phyloP scores from a whole-genome alignment of 1,284 basidiomycete species.

The Ustilago xerochloae region DNA sequence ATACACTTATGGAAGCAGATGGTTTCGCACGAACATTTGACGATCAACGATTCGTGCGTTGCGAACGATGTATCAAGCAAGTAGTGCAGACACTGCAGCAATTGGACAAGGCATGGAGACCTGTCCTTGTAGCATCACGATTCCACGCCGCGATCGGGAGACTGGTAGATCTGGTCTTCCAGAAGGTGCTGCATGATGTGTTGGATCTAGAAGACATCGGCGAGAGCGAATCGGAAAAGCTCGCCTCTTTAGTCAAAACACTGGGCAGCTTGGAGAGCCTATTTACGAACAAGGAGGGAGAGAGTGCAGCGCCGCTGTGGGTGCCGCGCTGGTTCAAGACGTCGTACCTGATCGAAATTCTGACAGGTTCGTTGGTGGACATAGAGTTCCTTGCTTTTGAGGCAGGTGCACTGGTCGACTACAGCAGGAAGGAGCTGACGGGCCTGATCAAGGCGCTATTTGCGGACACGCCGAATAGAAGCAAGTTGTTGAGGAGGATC shows the following conservation, averaged over 20 bases:
- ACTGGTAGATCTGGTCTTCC: constrained; percentile 79
- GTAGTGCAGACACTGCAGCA: constrained; percentile 77
- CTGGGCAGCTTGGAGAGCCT: constrained; percentile 79
- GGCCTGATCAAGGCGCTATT: constrained; percentile 87
- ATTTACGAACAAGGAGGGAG: constrained; percentile 75
- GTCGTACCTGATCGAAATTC: constrained; percentile 64
- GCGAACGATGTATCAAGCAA: constrained; percentile 78
- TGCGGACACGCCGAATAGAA: constrained; percentile 70
- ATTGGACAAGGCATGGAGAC: constrained; percentile 79
- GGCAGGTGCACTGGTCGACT: constrained; percentile 89
- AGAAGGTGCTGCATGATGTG: constrained; percentile 79
- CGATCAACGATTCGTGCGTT: constrained; percentile 81
- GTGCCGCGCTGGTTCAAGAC: constrained; percentile 66
- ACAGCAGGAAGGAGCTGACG: constrained; percentile 83
- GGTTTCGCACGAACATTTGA: constrained; percentile 80
- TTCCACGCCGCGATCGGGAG: constrained; percentile 73
- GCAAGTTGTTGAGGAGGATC: constrained; percentile 54
- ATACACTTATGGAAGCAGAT: constrained; percentile 75
- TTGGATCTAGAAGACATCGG: constrained; percentile 87
- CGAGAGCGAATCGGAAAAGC: constrained; percentile 84
- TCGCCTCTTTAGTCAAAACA: constrained; percentile 83
- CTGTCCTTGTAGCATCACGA: constrained; percentile 67
- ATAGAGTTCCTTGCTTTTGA: constrained; percentile 88
- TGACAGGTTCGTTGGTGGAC: constrained; percentile 72
- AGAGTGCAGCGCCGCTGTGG: constrained; percentile 53